Base-by-base conservation (phyloP, 2,329 filamentous ascomycete species). In the Talaromyces rugulosus region DNA sequence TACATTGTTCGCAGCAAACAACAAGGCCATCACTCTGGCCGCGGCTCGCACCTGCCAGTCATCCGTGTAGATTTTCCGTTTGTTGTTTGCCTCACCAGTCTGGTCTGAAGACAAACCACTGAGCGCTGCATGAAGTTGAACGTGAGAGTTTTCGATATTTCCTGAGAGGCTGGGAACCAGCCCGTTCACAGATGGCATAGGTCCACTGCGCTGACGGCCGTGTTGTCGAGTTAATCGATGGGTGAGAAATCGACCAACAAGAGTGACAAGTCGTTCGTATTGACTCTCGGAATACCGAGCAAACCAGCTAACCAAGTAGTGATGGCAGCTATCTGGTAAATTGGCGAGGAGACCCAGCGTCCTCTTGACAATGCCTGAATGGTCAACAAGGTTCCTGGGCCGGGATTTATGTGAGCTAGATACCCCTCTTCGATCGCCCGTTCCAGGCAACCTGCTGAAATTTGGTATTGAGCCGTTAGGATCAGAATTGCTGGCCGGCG, bases 31-130 rank as follows among this genome's bases (percentile, higher is more conserved):
- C 2, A 96, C 86, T 67, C 89, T 87, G 3, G 91, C 88, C 7
- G 89, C 89, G 11, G 90, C 90, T 72, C 87, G 89, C 61, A 96
- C 86, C 74, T 96, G 92, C 93, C 93, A 97, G 71, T 96, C 93
- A 62, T 94, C 90, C 23, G 83, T 82, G 72, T 95, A 96, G 7
- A 82, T 76, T 53, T 75, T 74, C 58, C 77, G 71, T 65, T 78
- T 72, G 71, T 79, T 88, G 34, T 2, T 62, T 42, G 51, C 61
- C 28, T 62, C 57, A 4, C 50, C 58, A 11, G 12, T 18, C n/a
- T 62, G 61, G 16, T 40, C 58, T 36, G 61, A 42, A 28, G 52
- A 14, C 3, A 52, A 47, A 5, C 56, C 54, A 18, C 59, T 58
- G 18, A 96, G 82, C n/a, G 90, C 90, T 36, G 91, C 89, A 71